Base-by-base conservation (phyloP, 768 basidiomycete genomes). In the Chalciporus piperatus region DNA sequence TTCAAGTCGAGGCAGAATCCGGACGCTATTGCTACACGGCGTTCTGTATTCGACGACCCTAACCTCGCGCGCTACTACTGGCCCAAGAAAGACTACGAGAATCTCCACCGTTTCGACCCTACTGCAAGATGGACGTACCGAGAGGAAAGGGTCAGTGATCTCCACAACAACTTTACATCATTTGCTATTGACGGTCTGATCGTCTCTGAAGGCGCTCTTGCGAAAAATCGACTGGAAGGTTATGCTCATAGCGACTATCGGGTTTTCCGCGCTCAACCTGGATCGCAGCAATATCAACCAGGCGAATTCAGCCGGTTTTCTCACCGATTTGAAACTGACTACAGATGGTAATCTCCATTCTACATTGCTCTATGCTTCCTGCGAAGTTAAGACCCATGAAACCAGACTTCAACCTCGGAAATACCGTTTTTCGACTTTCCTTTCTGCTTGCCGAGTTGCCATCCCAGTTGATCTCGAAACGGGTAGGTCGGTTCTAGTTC, bases 161-260 rank as follows among this genome's bases (percentile, higher is more conserved):
- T 43, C 7, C 4, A 20, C 16, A 41, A 22, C 22, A 22, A 22
- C 22, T 6, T 32, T 32, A 14, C 40, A 16, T 13, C 20, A 19
- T 28, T 42, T 32, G 47, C 45, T 19, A 9, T 27, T 30, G n/a
- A 12, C 13, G n/a, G n/a, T n/a, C n/a, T 53, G 30, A 5, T 35
- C 11, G 27, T 49, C 14, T 11, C 28, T 27, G 30, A 47, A 82
- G 77, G 71, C 69, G 11, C 61, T 82, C 10, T 60, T 82, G 22
- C 70, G 81, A 40, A 82, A 80, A 56, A 72, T 82, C 27, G 82
- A 86, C 57, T 82, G 78, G 77, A 83, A 75, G 53, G 76, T 85
- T 37, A 78, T 84, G 77, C 48, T 77, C 4, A 78, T 77, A 73
- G 77, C 80, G 17, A 74, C 76, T 6, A 69, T 83, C 52, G 76